phyloP scores from a whole-genome alignment of 2,329 filamentous ascomycete species.

The Nemania serpens region DNA sequence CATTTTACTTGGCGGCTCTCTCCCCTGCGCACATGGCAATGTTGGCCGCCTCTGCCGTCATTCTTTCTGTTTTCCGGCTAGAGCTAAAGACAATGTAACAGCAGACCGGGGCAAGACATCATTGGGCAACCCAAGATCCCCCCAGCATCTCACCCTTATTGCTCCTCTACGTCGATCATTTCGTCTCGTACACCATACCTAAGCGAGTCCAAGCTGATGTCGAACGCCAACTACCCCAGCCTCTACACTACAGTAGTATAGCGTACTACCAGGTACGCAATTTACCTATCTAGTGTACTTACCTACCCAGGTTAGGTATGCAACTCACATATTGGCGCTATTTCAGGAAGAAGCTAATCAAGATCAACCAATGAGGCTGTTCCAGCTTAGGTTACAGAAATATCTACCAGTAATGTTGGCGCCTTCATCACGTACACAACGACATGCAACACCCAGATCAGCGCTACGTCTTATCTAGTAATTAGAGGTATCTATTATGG shows the following conservation, averaged over 20 bases:
- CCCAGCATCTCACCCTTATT: conserved; percentile 26
- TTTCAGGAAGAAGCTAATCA: conserved; percentile 21
- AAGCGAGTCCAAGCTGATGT: conserved; percentile 22
- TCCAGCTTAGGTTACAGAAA: conserved; percentile 5
- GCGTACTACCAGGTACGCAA: no score
- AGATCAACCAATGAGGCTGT: conserved; percentile 6
- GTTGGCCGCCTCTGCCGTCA: conserved; percentile 23
- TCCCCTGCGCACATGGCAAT: conserved; percentile 15
- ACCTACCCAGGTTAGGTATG: background rate
- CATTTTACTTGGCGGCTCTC: conserved; percentile 15
- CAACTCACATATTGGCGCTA: conserved; percentile 15
- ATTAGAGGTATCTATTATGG: no score
- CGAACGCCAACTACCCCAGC: conserved; percentile 22
- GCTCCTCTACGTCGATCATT: conserved; percentile 26
- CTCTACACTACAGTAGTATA: no score
- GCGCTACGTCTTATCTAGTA: background rate
- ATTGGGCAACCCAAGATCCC: conserved; percentile 20
- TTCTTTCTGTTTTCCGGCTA: conserved; percentile 1
- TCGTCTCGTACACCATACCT: background rate
- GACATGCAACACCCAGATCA: background rate
- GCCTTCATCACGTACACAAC: background rate
- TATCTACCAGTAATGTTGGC: background rate
- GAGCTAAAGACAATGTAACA: conserved; percentile 18
- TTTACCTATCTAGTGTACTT: no score
- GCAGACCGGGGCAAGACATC: conserved; percentile 9